Conservation (phyloP, 179 eudicot genomes). For the Spinacia oleracea region DNA sequence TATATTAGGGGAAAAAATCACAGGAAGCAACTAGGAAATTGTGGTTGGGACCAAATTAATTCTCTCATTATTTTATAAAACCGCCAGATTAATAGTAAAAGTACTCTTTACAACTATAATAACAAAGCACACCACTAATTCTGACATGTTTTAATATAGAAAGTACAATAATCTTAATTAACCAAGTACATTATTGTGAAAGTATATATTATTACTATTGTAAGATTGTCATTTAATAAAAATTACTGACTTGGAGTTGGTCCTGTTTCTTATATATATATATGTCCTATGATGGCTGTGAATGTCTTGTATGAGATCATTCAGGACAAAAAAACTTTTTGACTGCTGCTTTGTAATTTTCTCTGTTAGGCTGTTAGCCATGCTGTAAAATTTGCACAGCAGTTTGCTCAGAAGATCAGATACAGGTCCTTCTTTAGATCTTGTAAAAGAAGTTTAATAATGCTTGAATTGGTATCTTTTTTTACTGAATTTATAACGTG, state of each 20-base stretch:
- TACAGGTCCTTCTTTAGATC: slow-evolving; percentile 19
- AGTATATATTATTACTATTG: not conserved
- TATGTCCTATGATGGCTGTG: slow-evolving; percentile 13
- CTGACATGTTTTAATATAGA: not conserved
- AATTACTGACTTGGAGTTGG: not conserved
- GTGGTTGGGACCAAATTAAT: slow-evolving; percentile 5
- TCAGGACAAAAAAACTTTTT: not conserved
- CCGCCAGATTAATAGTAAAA: slow-evolving; percentile 14
- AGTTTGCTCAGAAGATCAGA: slow-evolving; percentile 18
- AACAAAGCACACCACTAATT: not conserved
- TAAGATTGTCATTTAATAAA: slow-evolving; percentile 12
- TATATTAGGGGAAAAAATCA: slow-evolving; percentile 13
- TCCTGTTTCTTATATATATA: not conserved
- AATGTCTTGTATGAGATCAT: slow-evolving; percentile 14
- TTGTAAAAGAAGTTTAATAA: slow-evolving; percentile 13
- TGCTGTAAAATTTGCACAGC: slow-evolving; percentile 9
- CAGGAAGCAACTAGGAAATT: slow-evolving; percentile 25
- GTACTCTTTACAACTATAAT: not conserved
- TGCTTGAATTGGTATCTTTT: slow-evolving; percentile 14
- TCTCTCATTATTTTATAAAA: slow-evolving; percentile 13
- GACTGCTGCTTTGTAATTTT: slow-evolving; percentile 22
- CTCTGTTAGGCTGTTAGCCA: slow-evolving; percentile 2
- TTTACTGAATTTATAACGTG: slow-evolving; percentile 2
- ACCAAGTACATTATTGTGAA: slow-evolving; percentile 10
- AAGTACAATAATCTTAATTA: slow-evolving; percentile 3